Conservation (phyloP, 2,329 filamentous ascomycete species). For the Penicillium glabrum region DNA sequence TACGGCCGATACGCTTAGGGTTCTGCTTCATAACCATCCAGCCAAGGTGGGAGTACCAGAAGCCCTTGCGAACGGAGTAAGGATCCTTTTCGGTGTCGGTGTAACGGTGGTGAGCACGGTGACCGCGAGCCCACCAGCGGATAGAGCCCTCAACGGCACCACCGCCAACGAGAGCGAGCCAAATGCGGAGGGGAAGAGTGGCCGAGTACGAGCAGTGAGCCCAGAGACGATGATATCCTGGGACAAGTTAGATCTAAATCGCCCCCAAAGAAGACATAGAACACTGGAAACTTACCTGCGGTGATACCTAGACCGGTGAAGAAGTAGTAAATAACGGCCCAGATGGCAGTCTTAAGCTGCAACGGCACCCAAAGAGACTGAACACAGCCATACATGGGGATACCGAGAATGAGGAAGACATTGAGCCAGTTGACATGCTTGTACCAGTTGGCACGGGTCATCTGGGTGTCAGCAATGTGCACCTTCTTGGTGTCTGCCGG, state of each 20-base stretch:
- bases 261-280: neutral
- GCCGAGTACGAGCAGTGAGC: slow-evolving; percentile 83
- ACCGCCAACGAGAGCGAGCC: slow-evolving; percentile 76
- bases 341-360: slow-evolving; percentile 68
- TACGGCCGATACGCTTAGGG: slow-evolving; percentile 82
- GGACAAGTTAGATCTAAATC: neutral
- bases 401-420: slow-evolving; percentile 73
- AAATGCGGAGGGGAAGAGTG: slow-evolving; percentile 72
- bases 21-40: slow-evolving; percentile 97
- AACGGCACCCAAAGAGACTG: slow-evolving; percentile 77
- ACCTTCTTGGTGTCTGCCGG: slow-evolving; percentile 62
- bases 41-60: slow-evolving; percentile 79
- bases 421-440: slow-evolving; percentile 96
- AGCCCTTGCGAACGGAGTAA: slow-evolving; percentile 85
- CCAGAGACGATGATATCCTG: slow-evolving; percentile 80
- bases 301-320: slow-evolving; percentile 79
- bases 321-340: slow-evolving; percentile 77
- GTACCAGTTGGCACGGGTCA: slow-evolving; percentile 82
- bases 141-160: slow-evolving; percentile 84
- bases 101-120: slow-evolving; percentile 86
- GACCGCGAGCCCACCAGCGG: slow-evolving; percentile 84
- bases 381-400: slow-evolving; percentile 73
- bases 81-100: slow-evolving; percentile 92
- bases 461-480: slow-evolving; percentile 80
- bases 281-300: slow-evolving; percentile 56